A percentile compares a stretch with the other conserved stretches of the same genome.
These are phyloP conservation scores for Lithohypha guttulata DNA, from an alignment of 2,329 filamentous ascomycete species.

Conservation along the genomic window DNA sequence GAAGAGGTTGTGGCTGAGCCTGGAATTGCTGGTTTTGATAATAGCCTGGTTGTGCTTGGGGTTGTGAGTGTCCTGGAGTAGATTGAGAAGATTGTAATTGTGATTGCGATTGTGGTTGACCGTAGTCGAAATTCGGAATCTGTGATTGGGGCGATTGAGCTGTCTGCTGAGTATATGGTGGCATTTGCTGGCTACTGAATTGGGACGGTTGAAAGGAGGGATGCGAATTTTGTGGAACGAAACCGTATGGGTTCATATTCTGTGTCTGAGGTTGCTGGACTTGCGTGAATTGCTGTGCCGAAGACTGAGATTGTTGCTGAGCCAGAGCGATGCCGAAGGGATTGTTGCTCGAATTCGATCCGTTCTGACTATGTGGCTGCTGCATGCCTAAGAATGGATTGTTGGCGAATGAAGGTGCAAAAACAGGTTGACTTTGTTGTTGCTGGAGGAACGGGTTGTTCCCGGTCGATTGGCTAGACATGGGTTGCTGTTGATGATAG, in stretches of 20 bases:
- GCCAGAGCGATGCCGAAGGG: constrained; percentile 20
- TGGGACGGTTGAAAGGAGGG: constrained; percentile 12
- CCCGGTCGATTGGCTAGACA: constrained; percentile 17
- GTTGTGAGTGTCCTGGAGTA: constrained; percentile 6
- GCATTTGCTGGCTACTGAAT: constrained; percentile 12
- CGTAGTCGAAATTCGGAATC: constrained; percentile 18
- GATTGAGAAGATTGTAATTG: constrained; percentile 5
- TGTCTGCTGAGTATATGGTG: constrained; percentile 10
- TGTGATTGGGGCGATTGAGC: constrained; percentile 17
- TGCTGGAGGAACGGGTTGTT: constrained; percentile 21
- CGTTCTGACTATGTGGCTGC: constrained; percentile 14
- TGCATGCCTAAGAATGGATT: constrained; percentile 20
- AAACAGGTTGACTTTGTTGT: constrained; percentile 8
- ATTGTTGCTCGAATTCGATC: constrained; percentile 13
- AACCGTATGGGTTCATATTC: not conserved
- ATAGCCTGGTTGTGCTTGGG: constrained; percentile 9
- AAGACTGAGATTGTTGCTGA: constrained; percentile 9
- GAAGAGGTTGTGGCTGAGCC: constrained; percentile 20
- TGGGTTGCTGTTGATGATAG: constrained; percentile 27
- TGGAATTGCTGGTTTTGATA: constrained; percentile 14
- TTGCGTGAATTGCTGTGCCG: not conserved
- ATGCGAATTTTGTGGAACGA: constrained; percentile 9
- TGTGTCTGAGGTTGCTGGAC: not conserved
- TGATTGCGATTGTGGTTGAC: constrained; percentile 12
- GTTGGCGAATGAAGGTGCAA: constrained; percentile 10